Evolutionary conservation across 192 early-diverging fungal species (phyloP), one percentile per base, ranked within the genome.

Genomic region (Oehlia diaphana): DNA sequence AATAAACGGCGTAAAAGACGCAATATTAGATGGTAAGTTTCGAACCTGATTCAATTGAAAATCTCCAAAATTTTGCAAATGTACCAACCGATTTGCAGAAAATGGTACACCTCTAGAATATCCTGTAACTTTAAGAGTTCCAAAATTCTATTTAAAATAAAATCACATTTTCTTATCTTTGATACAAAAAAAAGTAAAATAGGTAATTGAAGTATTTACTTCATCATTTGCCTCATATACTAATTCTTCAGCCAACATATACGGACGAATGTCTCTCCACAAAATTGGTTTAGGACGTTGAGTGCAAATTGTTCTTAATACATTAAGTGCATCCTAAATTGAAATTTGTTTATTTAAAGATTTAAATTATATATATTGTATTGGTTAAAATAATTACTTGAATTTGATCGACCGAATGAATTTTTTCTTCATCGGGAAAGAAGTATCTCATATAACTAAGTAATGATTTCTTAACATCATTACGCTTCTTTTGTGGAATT

Each of bases 1-100:
- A 19, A 58, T 58, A 19, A 42, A 87, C 80, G 28, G 77, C 63
- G 75, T 78, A 66, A 80, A 61, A 74, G 53, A 78, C 78, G 77
- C 83, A 76, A 50, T 85, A 78, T 64, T 61, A 31, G 77, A 82
- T 16, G 73, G 4, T 47, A 49, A 28, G 79, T 2, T 74, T 77
- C 49, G 80, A 82, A 37, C 89, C 82, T 91, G 85, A 53, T 92
- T 86, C 67, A 99, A 86, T 85, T 99, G 97, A 86, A 93, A 99
- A 83, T 99, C 96, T 49, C 97, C 97, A 88, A 89, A 95, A 74
- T 94, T 92, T 53, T 95, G 96, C 53, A 99, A 87, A 84, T 98
- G 96, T 4, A 99, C 85, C 44, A 98, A 87, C 2, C 96, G 92
- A 81, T 98, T 97, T 72, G 97, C 97, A 44, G 93, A 93, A 66